Percentiles rank a stretch among this genome's conserved stretches.
phyloP scores from a whole-genome alignment of 164 flowering plant genomes.

The Umbilicus rupestris region DNA sequence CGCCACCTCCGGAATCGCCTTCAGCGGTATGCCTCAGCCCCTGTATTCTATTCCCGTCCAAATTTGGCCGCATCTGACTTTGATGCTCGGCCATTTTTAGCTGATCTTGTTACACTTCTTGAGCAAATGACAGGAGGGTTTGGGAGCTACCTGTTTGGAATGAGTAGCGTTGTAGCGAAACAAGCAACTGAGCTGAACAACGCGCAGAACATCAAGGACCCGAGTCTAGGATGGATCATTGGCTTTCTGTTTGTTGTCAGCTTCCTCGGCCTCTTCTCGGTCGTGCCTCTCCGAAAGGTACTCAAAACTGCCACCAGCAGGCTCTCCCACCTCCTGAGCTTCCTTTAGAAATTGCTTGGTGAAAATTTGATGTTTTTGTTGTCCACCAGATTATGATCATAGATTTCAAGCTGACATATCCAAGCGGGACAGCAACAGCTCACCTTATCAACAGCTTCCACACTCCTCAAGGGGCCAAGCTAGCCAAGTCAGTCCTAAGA shows the following conservation, averaged over 20 bases:
- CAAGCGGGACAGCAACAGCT: conserved; percentile 52
- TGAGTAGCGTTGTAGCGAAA: conserved; percentile 31
- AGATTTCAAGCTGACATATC: conserved; percentile 36
- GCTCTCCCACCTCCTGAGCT: background rate
- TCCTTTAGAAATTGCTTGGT: background rate
- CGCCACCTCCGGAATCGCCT: conserved; percentile 60
- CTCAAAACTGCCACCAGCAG: background rate
- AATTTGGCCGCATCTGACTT: too few relatives aligned
- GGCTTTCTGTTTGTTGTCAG: conserved; percentile 43
- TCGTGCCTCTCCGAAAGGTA: conserved; percentile 44
- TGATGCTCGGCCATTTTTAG: too few relatives aligned
- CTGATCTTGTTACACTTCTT: background rate
- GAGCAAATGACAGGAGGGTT: conserved; percentile 5
- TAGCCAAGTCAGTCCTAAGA: conserved; percentile 24
- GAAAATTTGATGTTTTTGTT: background rate
- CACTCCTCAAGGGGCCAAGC: conserved; percentile 38
- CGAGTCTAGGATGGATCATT: conserved; percentile 38
- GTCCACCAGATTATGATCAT: conserved; percentile 31
- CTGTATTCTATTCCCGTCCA: background rate
- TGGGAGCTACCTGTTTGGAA: conserved; percentile 44
- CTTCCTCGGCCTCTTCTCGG: conserved; percentile 49
- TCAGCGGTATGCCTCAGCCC: conserved; percentile 31
- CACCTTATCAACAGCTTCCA: conserved; percentile 48
- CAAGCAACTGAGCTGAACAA: conserved; percentile 24
- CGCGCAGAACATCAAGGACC: conserved; percentile 27